Evolutionary conservation across 2,329 filamentous ascomycete genomes (phyloP), one percentile per base, ranked within the genome.

Genomic region (Diplodia sapinea): DNA sequence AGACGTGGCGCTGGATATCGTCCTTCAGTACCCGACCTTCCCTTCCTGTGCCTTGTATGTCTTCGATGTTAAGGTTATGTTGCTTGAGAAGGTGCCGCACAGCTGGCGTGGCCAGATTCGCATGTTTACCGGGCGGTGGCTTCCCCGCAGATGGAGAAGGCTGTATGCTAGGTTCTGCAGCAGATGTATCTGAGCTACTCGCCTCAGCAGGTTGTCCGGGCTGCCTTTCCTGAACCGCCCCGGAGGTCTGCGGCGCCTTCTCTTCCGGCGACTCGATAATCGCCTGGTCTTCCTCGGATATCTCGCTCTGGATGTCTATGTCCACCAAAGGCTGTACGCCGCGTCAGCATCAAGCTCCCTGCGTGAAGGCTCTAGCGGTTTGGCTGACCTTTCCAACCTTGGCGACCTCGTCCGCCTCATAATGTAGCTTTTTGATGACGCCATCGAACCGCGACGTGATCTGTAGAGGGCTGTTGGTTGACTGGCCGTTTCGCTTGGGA

Each of bases 391-490:
- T 94, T 72, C 95, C 95, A 31, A 97, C 96, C 76, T 92, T 93
- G 63, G 94, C 94, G 87, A 97, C 97, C 73, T 98, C 95, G 71
- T 97, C 95, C 38, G 93, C 90, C 70, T 97, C 93, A 79, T 97
- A 98, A 81, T 98, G 88, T 54, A 99, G 84, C 82, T 94, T 98
- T 83, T 97, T 97, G 72, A 99, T 94, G 0, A 97, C 91, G 26
- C 95, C 95, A 68, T 94, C 89, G 79, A 97, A 99, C 65, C 95
- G 90, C 74, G 94, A 97, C 49, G 95, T 98, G 73, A 99, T 99
- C 85, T 98, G 61, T 43, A 23, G 43, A 38, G 13, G 20, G 17
- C 11, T n/a, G 40, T 66, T 66, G 52, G 52, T 20, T 38, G 63
- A 72, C 66, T 69, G n/a, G 36, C 3, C 74, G 64, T 71, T 72